Base-by-base conservation (phyloP, 2,329 filamentous ascomycete genomes). In the Trichophyton schoenleinii region DNA sequence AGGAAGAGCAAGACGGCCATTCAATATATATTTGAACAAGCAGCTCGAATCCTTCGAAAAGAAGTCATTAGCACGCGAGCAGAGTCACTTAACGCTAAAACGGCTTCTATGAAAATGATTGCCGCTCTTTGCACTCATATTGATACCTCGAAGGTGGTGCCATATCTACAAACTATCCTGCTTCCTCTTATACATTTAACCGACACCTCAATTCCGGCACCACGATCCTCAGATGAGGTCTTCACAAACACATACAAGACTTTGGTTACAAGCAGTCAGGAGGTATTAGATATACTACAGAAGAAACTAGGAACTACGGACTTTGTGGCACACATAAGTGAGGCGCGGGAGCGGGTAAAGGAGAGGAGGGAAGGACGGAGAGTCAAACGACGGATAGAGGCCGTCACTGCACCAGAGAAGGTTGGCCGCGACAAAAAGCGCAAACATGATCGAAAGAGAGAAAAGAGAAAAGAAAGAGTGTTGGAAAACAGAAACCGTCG, bases 361-460 rank as follows among this genome's bases (percentile, higher is more conserved):
- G 80, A 81, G 65, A 84, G 87, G 68, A 80, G 94, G 66, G 84
- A 89, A 70, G 83, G 85, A 68, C 79, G 95, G 65, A 84, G 87
- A 60, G 83, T 81, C 65, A 99, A 99, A 82, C 83, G 94, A 69
- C 89, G 89, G 75, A 89, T 97, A 65, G 91, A 95, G 71, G 89
- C 89, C 9, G 85, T 99, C 25, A 82, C 82, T 58, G 83, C 87
- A 69, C 94, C 94, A 1, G 92, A 94, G 75, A 87, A 81, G 70
- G 85, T 85, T 68, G 89, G 86, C 31, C 79, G 81, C 69, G 85
- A 87, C 67, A 96, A 96, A 84, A 85, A 83, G 71, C 88, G 87
- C 78, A 91, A 87, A 78, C 81, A 88, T 64, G 89, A 94, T 71
- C 85, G 86, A 78, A 94, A 94, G 79, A 91, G 86, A 77, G 87